Evolutionary conservation across 2,329 filamentous ascomycete genomes (phyloP), one percentile per base, ranked within the genome.

Genomic region (Colletotrichum graminicola): DNA sequence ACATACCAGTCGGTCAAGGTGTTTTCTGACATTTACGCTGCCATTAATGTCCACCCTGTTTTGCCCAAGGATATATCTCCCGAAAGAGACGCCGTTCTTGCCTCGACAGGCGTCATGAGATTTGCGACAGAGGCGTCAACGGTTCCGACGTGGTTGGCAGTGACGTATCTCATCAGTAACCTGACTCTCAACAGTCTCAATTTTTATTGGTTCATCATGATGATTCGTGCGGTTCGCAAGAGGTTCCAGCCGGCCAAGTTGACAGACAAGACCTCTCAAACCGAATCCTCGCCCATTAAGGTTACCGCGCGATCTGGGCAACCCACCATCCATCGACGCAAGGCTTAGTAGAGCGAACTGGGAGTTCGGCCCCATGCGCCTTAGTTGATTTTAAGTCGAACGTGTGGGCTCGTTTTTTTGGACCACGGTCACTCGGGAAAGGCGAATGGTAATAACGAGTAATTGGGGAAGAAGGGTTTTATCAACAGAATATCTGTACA

Each of bases 161-260:
- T 80, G 18, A 83, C 89, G 36, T 96, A 96, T 77, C 80, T 94
- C 8, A 85, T 85, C 12, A 90, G 89, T 77, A 96, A 96, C 79
- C 65, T 93, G 26, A 88, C 88, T 0, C 86, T 97, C 34, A 95
- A 94, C 77, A 85, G 87, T 16, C 83, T 97, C 63, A 97, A 97
- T 82, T 90, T 93, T 77, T 93, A 91, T 82, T 97, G 94, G 94
- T 96, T 95, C 79, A 86, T 90, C 77, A 94, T 94, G 87, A 97
- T 97, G 94, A 90, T 97, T 73, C 86, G 89, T 71, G 93, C 93
- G 11, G 89, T 96, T 16, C 86, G 90, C 71, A 94, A 93, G 84
- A 87, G 93, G 34, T 96, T 96, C 78, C 74, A 66, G 62, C 73
- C 60, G 41, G 72, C 74, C 62, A 80, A 70, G 62, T 34, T 36